A percentile compares a stretch with the other conserved stretches of the same genome.
phyloP scores from a whole-genome alignment of 768 basidiomycete genomes.

The Mrakia hoshinonis region DNA sequence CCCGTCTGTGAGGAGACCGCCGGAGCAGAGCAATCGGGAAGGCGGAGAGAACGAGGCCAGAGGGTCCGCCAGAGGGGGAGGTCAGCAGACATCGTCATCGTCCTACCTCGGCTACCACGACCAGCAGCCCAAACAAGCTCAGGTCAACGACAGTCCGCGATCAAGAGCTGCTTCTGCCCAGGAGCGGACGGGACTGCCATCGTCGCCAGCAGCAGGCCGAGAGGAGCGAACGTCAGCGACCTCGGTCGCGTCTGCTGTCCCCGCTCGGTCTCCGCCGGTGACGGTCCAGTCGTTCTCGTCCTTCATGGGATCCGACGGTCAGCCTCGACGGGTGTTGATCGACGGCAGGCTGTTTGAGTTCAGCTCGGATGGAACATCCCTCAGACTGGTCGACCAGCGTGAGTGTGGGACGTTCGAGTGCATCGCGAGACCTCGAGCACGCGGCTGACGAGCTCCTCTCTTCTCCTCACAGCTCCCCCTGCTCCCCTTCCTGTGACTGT shows the following conservation, averaged over 20 bases:
- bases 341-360: constrained; percentile 26
- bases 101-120: not conserved
- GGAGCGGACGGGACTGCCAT: not conserved
- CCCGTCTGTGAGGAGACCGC: not conserved
- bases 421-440: too few species aligned
- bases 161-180: not conserved
- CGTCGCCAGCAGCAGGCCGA: not conserved
- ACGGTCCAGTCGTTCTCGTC: not conserved
- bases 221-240: not conserved
- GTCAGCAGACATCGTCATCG: not conserved
- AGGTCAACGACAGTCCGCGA: not conserved
- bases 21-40: not conserved
- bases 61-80: not conserved
- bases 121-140: not conserved
- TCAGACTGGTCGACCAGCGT: constrained; percentile 13
- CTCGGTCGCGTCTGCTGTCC: not conserved
- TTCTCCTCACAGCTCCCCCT: not conserved
- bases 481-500: not conserved
- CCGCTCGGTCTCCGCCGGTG: not conserved
- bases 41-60: constrained; percentile 3
- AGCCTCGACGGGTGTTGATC: constrained; percentile 16
- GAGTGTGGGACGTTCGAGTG: too few species aligned
- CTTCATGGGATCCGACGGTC: not conserved
- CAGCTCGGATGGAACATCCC: not conserved
- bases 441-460: not conserved